phyloP scores from a whole-genome alignment of 495 filamentous ascomycete genomes.

The Neurospora discreta region DNA sequence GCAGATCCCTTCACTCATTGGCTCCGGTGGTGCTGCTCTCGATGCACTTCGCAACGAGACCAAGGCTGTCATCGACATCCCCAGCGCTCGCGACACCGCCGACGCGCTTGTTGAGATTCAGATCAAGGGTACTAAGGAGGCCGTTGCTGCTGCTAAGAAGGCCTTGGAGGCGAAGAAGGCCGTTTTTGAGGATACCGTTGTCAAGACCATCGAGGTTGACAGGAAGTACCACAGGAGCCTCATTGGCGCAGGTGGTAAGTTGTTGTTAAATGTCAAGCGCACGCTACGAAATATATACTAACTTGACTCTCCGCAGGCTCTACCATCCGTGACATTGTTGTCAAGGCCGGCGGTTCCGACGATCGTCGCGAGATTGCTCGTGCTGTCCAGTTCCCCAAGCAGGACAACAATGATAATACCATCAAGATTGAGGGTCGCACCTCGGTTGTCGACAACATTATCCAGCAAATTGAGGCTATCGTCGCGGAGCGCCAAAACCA shows the following conservation, averaged over 20 bases:
- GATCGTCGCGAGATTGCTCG: constrained; percentile 69
- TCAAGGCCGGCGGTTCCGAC: constrained; percentile 78
- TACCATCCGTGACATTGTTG: constrained; percentile 76
- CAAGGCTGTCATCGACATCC: constrained; percentile 83
- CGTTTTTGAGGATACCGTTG: constrained; percentile 76
- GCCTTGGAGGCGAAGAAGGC: constrained; percentile 71
- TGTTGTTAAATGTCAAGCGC: not conserved
- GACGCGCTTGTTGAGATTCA: constrained; percentile 69
- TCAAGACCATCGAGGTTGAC: constrained; percentile 74
- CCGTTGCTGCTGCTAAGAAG: constrained; percentile 84
- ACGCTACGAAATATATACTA: constrained; percentile 22
- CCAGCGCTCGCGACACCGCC: constrained; percentile 46
- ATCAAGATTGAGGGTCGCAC: constrained; percentile 80
- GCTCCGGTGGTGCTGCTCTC: constrained; percentile 78
- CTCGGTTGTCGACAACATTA: constrained; percentile 78
- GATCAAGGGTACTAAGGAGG: constrained; percentile 79
- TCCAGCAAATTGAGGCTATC: constrained; percentile 65
- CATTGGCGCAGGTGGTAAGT: constrained; percentile 80
- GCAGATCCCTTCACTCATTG: constrained; percentile 83
- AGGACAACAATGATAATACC: constrained; percentile 64
- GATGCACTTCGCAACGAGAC: constrained; percentile 75
- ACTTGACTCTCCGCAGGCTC: constrained; percentile 44
- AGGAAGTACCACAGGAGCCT: constrained; percentile 80
- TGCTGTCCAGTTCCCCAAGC: constrained; percentile 81
- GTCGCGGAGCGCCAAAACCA: constrained; percentile 72